These are phyloP conservation scores for Neurospora hispaniola DNA, from an alignment of 495 filamentous ascomycete genomes.

Conservation along the genomic window DNA sequence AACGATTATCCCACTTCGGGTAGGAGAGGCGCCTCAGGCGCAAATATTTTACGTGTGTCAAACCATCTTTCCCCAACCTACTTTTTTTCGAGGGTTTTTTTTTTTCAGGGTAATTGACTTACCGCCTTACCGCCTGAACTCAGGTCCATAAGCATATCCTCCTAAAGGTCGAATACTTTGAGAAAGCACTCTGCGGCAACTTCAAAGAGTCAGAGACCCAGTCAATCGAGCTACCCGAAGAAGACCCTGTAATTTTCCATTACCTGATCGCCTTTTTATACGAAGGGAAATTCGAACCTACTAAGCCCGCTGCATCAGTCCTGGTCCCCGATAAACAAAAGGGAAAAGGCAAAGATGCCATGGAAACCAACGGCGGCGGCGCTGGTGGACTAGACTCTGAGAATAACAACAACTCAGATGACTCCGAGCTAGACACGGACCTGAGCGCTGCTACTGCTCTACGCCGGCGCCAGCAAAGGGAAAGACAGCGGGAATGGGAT, in stretches of 20 bases:
- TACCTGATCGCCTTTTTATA: slow-evolving; percentile 41
- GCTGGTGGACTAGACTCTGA: slow-evolving; percentile 17
- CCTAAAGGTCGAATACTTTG: slow-evolving; percentile 33
- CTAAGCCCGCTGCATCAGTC: slow-evolving; percentile 26
- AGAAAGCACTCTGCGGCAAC: slow-evolving; percentile 31
- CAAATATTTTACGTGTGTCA: slow-evolving; percentile 32
- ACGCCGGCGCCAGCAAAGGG: slow-evolving; percentile 24
- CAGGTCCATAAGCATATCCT: slow-evolving; percentile 35
- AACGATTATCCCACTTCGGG: slow-evolving; percentile 31
- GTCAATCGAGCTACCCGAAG: slow-evolving; percentile 35
- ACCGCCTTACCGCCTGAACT: neutral
- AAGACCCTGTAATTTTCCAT: slow-evolving; percentile 38
- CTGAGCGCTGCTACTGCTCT: slow-evolving; percentile 21
- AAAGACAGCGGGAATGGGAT: slow-evolving; percentile 27
- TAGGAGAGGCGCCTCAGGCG: slow-evolving; percentile 23
- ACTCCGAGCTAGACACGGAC: slow-evolving; percentile 21
- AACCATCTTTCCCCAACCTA: neutral
- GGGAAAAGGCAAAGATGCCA: slow-evolving; percentile 20
- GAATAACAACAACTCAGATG: slow-evolving; percentile 18
- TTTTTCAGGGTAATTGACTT: neutral
- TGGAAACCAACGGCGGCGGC: slow-evolving; percentile 8
- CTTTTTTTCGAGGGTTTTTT: no score
- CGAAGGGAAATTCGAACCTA: slow-evolving; percentile 36
- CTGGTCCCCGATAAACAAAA: slow-evolving; percentile 31
- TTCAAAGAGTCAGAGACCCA: slow-evolving; percentile 32